Percentiles rank a stretch among this genome's conserved stretches.
Evolutionary conservation across 1,284 basidiomycete genomes (phyloP).

Genomic region (Mycosarcoma mackinlayi): DNA sequence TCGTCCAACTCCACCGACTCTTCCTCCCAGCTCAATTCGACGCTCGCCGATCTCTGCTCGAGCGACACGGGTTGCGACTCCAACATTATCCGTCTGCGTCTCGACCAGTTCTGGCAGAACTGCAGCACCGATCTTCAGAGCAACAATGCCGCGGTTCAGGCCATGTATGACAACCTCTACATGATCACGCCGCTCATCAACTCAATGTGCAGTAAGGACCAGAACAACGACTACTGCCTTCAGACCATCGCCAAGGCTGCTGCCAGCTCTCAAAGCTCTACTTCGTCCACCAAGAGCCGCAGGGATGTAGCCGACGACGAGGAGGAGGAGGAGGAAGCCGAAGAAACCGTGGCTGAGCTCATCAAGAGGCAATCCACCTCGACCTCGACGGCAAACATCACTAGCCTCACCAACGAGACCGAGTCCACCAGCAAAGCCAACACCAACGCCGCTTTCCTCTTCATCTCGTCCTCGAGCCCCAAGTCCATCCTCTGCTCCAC

Average conservation of each 20-base stretch:
- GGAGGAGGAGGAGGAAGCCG: constrained; percentile 12
- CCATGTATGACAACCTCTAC: constrained; percentile 62
- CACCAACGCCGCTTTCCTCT: constrained; percentile 62
- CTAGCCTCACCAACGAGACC: constrained; percentile 25
- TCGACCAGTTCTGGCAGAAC: constrained; percentile 53
- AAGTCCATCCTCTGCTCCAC: constrained; percentile 57
- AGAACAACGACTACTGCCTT: constrained; percentile 52
- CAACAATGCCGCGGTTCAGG: constrained; percentile 35
- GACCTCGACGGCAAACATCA: constrained; percentile 6
- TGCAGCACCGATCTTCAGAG: constrained; percentile 53
- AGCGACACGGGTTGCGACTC: constrained; percentile 48
- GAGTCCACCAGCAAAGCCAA: constrained; percentile 18
- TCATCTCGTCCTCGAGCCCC: constrained; percentile 46
- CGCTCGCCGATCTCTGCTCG: constrained; percentile 51
- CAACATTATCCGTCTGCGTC: constrained; percentile 43
- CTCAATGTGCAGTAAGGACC: constrained; percentile 57
- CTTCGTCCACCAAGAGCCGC: constrained; percentile 12
- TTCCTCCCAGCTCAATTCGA: constrained; percentile 41
- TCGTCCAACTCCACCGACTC: constrained; percentile 42
- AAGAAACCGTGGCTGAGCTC: constrained; percentile 21
- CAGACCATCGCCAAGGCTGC: constrained; percentile 50
- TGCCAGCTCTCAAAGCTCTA: constrained; percentile 16
- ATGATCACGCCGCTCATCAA: constrained; percentile 60
- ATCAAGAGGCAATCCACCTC: constrained; percentile 21
- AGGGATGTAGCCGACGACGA: constrained; percentile 10